Conservation (phyloP, 1,284 basidiomycete genomes). For the Wallemia hederae region DNA sequence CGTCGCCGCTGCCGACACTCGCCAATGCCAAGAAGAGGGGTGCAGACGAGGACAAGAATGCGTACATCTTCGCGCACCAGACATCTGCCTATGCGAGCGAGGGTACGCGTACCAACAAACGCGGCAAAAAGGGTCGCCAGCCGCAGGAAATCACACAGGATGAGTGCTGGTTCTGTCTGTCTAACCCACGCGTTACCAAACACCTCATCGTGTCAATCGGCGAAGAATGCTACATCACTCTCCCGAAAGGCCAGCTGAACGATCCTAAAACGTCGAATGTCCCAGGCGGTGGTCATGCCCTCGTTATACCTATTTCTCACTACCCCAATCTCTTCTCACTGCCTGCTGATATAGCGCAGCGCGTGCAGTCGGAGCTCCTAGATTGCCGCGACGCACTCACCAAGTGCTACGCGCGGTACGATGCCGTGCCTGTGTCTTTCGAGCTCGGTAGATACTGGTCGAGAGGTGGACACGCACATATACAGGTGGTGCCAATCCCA, state of each 20-base stretch:
- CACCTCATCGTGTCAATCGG: constrained; percentile 82
- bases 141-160: background rate
- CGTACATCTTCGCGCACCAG: background rate
- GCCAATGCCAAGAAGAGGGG: background rate
- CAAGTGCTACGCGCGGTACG: constrained; percentile 37
- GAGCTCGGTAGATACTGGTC: constrained; percentile 44
- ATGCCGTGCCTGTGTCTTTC: constrained; percentile 40
- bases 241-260: constrained; percentile 64
- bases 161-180: background rate
- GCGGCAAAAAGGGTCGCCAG: background rate
- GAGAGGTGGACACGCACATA: constrained; percentile 76
- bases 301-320: constrained; percentile 55
- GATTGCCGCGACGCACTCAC: constrained; percentile 49
- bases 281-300: constrained; percentile 73
- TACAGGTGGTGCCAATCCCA: constrained; percentile 62
- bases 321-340: constrained; percentile 34
- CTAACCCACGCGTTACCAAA: constrained; percentile 27
- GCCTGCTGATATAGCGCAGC: constrained; percentile 37
- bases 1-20: background rate
- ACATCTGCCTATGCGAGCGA: background rate
- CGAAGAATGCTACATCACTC: constrained; percentile 62
- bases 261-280: constrained; percentile 20
- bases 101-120: background rate
- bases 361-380: constrained; percentile 51
- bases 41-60: background rate